These are phyloP conservation scores for Irpex sp. DNA, from an alignment of 1,284 basidiomycete genomes.

Conservation along the genomic window DNA sequence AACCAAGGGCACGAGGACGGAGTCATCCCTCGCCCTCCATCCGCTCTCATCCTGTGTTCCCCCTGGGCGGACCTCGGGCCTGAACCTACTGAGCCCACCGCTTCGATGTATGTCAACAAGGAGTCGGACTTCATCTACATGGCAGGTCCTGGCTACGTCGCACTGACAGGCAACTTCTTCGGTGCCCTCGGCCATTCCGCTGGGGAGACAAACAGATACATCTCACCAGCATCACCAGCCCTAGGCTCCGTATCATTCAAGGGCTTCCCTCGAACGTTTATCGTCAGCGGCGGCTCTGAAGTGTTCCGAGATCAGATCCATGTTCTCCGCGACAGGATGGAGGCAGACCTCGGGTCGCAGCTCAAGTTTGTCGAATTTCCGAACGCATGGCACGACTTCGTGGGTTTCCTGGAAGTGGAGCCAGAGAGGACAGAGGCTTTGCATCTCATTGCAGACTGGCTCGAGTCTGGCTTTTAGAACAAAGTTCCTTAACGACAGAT, in stretches of 20 bases:
- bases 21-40: constrained; percentile 15
- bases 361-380: constrained; percentile 43
- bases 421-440: constrained; percentile 11
- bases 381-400: constrained; percentile 27
- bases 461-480: not conserved
- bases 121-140: constrained; percentile 37
- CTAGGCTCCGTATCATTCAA: constrained; percentile 33
- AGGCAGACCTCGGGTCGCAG: constrained; percentile 33
- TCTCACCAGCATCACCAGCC: constrained; percentile 46
- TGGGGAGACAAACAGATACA: constrained; percentile 40
- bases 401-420: constrained; percentile 5
- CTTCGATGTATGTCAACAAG: constrained; percentile 27
- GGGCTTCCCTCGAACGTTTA: constrained; percentile 52
- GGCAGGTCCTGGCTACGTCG: constrained; percentile 23
- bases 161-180: constrained; percentile 26
- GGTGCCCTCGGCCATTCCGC: constrained; percentile 37
- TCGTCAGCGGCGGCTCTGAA: constrained; percentile 49
- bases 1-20: no score
- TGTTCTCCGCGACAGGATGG: constrained; percentile 18
- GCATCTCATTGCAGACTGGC: constrained; percentile 1
- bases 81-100: constrained; percentile 24
- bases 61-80: constrained; percentile 52
- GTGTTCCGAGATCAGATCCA: constrained; percentile 43
- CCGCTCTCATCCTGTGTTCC: constrained; percentile 48
- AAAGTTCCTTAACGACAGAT: not conserved